A percentile compares a stretch with the other conserved stretches of the same genome.
Evolutionary conservation across 2,329 filamentous ascomycete species (phyloP).

Genomic region (Beauveria varroae): DNA sequence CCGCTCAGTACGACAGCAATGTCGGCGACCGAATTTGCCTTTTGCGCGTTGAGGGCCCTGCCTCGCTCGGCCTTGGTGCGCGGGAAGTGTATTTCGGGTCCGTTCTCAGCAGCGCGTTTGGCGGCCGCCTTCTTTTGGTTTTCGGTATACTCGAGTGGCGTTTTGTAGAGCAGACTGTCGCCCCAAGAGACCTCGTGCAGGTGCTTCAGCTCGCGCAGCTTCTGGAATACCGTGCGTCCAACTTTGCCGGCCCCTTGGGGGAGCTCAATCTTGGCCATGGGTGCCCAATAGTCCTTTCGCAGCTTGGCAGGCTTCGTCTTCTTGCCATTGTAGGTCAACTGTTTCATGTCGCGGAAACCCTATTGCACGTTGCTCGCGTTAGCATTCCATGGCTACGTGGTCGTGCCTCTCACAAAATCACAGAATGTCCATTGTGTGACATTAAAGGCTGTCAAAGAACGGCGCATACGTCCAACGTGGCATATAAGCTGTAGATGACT

Average conservation of each 20-base stretch:
- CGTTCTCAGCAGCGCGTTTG: constrained; percentile 19
- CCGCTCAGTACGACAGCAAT: constrained; percentile 51
- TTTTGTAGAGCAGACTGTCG: constrained; percentile 36
- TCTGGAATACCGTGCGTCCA: constrained; percentile 54
- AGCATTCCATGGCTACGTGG: background rate
- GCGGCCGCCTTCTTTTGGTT: constrained; percentile 27
- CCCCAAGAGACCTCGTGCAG: constrained; percentile 57
- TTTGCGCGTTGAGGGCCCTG: constrained; percentile 49
- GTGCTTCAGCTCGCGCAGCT: constrained; percentile 56
- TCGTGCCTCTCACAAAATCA: too few relatives aligned
- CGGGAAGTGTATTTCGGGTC: constrained; percentile 25
- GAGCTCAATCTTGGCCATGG: constrained; percentile 54
- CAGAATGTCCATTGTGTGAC: background rate
- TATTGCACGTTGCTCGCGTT: constrained; percentile 14
- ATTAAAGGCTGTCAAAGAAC: background rate
- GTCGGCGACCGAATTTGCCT: constrained; percentile 55
- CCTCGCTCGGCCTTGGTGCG: constrained; percentile 39
- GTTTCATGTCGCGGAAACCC: constrained; percentile 41
- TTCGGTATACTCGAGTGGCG: constrained; percentile 25
- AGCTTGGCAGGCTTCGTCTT: constrained; percentile 56
- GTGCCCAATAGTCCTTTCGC: constrained; percentile 61
- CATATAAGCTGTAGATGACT: constrained; percentile 44
- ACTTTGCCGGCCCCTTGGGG: constrained; percentile 41
- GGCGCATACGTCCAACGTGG: constrained; percentile 34
- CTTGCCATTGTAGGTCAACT: constrained; percentile 60